A percentile compares a stretch with the other conserved stretches of the same genome.
These are phyloP conservation scores for Lasiodiplodia citricola DNA, from an alignment of 2,329 filamentous ascomycete genomes.

Conservation along the genomic window DNA sequence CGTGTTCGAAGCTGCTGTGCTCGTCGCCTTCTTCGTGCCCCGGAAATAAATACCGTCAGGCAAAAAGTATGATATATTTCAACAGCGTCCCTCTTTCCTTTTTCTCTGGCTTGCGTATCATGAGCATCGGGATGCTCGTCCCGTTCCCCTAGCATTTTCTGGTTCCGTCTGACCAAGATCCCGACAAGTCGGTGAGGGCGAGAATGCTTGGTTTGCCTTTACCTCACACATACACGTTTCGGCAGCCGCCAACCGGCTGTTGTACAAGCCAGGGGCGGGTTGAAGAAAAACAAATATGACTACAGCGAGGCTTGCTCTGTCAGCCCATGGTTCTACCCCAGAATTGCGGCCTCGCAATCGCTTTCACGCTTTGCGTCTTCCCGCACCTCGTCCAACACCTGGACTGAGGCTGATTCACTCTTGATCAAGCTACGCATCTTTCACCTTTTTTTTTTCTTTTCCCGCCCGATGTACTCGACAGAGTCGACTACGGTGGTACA, in stretches of 20 bases:
- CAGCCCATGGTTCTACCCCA: background rate
- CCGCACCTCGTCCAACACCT: background rate
- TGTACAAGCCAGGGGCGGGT: background rate
- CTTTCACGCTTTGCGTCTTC: background rate
- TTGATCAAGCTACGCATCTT: background rate
- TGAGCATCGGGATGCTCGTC: background rate
- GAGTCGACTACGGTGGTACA: background rate
- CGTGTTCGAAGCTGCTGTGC: background rate
- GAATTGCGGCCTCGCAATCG: background rate
- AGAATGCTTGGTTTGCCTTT: background rate
- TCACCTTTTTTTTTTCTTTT: too few relatives aligned
- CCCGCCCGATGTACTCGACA: background rate
- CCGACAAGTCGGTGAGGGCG: background rate
- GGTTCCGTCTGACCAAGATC: background rate
- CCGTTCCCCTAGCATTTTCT: background rate
- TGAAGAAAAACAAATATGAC: background rate
- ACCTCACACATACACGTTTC: background rate
- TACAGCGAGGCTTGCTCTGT: background rate
- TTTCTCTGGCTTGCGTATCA: background rate
- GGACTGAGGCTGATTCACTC: background rate
- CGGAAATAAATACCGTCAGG: background rate
- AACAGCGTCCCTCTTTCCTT: background rate
- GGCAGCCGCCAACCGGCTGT: background rate
- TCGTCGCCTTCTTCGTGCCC: background rate
- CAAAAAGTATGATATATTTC: background rate